A percentile compares a stretch with the other conserved stretches of the same genome.
Conservation (phyloP, 2,329 filamentous ascomycete species). For the Cercospora berteroae region DNA sequence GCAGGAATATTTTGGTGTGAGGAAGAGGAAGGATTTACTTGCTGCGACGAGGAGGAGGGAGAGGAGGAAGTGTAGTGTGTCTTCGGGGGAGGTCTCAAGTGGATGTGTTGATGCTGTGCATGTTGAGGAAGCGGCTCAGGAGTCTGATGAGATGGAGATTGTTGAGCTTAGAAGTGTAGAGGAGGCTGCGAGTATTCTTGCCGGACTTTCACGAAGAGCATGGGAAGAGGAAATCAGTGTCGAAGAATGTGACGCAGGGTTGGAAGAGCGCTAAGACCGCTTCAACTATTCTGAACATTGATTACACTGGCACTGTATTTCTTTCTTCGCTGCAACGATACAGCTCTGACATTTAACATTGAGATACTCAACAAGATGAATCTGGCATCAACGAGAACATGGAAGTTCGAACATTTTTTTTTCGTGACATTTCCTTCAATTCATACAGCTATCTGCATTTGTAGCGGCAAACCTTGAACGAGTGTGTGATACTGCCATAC, state of each 20-base stretch:
- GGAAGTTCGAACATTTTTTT: background rate
- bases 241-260: background rate
- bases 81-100: background rate
- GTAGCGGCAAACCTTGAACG: background rate
- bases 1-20: background rate
- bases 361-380: background rate
- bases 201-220: background rate
- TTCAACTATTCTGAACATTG: too few relatives aligned
- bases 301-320: background rate
- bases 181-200: background rate
- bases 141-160: background rate
- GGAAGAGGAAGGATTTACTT: background rate
- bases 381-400: background rate
- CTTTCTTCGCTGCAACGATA: background rate
- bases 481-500: background rate
- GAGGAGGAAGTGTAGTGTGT: background rate
- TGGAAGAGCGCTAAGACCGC: background rate
- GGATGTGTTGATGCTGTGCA: background rate
- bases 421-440: background rate
- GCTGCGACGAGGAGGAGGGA: background rate
- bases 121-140: background rate
- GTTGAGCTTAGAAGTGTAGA: background rate
- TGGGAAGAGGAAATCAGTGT: background rate
- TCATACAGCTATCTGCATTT: background rate
- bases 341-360: background rate